These are phyloP conservation scores for Globisporangium cystogenes DNA, from an alignment of 352 stramenopile genomes.

Conservation along the genomic window DNA sequence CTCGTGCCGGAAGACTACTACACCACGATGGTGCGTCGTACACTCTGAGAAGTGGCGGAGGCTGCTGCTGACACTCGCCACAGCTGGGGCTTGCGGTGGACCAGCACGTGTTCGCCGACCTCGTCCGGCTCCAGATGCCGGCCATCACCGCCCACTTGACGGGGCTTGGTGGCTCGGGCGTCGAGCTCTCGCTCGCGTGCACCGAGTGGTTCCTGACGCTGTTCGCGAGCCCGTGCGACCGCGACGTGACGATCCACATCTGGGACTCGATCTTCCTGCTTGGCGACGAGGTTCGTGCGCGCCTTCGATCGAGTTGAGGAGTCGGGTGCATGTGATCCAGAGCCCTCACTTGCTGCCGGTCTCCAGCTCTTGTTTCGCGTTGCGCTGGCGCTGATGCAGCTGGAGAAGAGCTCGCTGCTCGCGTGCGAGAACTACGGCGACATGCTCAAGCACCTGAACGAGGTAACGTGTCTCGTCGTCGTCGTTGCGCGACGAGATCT, in stretches of 20 bases:
- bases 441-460: constrained; percentile 76
- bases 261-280: constrained; percentile 85
- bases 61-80: background rate
- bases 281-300: constrained; percentile 69
- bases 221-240: constrained; percentile 76
- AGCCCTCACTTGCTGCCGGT: background rate
- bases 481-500: no score
- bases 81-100: constrained; percentile 81
- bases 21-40: constrained; percentile 70
- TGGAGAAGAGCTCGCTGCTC: constrained; percentile 52
- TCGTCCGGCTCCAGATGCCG: constrained; percentile 71
- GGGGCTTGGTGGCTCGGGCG: constrained; percentile 70
- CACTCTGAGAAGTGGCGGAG: background rate
- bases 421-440: constrained; percentile 67
- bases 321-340: no score
- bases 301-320: no score
- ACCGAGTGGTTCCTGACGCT: constrained; percentile 88
- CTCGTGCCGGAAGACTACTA: constrained; percentile 86
- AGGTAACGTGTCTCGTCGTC: no score
- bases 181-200: constrained; percentile 82
- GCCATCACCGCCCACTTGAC: constrained; percentile 59
- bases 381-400: constrained; percentile 65
- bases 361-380: constrained; percentile 69
- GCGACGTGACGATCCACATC: constrained; percentile 68
- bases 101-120: constrained; percentile 84